Percentiles rank a stretch among this genome's conserved stretches.
Evolutionary conservation across 495 filamentous ascomycete genomes (phyloP).

Genomic region (Trypethelium eluteriae): DNA sequence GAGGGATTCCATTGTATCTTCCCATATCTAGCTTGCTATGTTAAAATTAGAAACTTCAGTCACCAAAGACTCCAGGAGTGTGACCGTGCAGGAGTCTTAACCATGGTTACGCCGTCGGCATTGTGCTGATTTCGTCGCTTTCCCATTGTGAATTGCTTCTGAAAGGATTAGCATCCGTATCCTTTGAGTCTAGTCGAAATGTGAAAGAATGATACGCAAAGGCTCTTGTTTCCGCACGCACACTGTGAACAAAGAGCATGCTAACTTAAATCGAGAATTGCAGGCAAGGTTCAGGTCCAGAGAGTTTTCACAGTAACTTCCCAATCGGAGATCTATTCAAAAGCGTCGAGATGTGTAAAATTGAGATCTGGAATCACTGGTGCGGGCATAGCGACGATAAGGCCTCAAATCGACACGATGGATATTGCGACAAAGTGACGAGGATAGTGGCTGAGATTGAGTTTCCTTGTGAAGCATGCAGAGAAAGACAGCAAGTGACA

Average conservation of each 20-base stretch:
- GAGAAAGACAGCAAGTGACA: neutral
- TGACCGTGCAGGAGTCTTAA: too few species aligned
- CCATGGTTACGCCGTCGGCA: too few species aligned
- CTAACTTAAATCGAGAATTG: neutral
- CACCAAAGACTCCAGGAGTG: too few species aligned
- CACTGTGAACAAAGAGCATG: neutral
- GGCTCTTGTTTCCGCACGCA: neutral
- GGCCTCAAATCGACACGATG: neutral
- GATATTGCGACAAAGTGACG: neutral
- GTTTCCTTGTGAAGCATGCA: neutral
- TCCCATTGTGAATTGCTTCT: neutral
- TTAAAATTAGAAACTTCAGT: too few species aligned
- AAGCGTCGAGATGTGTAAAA: neutral
- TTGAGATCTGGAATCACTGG: neutral
- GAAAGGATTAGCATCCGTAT: neutral
- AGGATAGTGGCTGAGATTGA: neutral
- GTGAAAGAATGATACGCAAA: neutral
- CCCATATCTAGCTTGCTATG: too few species aligned
- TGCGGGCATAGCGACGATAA: neutral
- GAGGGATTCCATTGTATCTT: too few species aligned
- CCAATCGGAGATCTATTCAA: neutral
- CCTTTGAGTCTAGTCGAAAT: neutral
- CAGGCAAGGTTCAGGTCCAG: neutral
- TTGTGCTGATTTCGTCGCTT: too few species aligned
- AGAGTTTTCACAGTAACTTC: neutral